A percentile compares a stretch with the other conserved stretches of the same genome.
Evolutionary conservation across 2,329 filamentous ascomycete species (phyloP).

Genomic region (Cryphonectria carpinicola): DNA sequence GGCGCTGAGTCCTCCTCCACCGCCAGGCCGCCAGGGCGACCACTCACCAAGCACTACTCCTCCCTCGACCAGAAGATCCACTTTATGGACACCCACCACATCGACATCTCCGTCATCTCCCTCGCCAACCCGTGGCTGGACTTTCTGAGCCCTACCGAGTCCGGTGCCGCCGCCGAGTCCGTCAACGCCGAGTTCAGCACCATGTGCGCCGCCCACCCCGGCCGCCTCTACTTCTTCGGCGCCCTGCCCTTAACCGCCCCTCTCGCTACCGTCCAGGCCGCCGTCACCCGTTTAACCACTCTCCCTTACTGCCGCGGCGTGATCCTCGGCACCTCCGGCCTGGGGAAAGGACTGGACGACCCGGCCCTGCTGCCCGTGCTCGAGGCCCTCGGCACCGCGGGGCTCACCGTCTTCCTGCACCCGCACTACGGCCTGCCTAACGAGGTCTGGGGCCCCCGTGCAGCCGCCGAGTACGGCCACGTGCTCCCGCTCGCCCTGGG

Average conservation of each 20-base stretch:
- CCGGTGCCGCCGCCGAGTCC: conserved; percentile 62
- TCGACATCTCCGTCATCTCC: conserved; percentile 82
- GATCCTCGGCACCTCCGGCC: conserved; percentile 82
- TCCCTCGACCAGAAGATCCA: conserved; percentile 78
- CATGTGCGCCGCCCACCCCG: conserved; percentile 69
- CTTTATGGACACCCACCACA: conserved; percentile 86
- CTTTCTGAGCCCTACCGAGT: conserved; percentile 68
- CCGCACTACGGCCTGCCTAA: conserved; percentile 88
- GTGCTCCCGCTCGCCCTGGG: conserved; percentile 84
- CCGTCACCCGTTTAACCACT: conserved; percentile 64
- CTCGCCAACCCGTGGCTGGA: conserved; percentile 95
- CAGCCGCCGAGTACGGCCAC: conserved; percentile 75
- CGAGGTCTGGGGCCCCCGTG: conserved; percentile 76
- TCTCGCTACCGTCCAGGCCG: conserved; percentile 61
- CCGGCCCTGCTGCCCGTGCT: conserved; percentile 72
- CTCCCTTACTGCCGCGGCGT: conserved; percentile 79
- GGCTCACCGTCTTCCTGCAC: conserved; percentile 79
- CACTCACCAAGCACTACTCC: conserved; percentile 82
- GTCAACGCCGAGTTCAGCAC: conserved; percentile 80
- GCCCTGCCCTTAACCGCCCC: conserved; percentile 77
- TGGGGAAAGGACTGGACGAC: conserved; percentile 83
- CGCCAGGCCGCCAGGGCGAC: conserved; percentile 71
- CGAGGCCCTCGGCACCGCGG: conserved; percentile 65
- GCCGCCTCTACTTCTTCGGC: conserved; percentile 80
- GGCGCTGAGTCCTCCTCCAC: conserved; percentile 54